Conservation (phyloP, 345 rosid species). For the Microthlaspi erraticum region DNA sequence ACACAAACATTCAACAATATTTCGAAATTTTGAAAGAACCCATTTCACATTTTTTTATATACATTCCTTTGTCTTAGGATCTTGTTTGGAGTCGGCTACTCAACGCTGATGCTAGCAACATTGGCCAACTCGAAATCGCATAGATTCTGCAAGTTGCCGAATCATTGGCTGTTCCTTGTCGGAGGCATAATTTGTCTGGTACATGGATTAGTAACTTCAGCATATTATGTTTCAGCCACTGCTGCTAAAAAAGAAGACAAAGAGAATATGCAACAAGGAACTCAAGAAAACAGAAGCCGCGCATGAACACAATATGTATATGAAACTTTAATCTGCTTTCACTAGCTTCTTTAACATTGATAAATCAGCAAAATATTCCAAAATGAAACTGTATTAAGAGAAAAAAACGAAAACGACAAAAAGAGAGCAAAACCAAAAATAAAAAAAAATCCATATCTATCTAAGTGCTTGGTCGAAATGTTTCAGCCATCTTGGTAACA, state of each 20-base stretch:
- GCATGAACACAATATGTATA: slow-evolving; percentile 22
- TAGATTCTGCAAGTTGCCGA: slow-evolving; percentile 57
- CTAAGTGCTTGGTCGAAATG: slow-evolving; percentile 22
- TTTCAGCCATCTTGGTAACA: slow-evolving; percentile 32
- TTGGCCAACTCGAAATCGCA: slow-evolving; percentile 64
- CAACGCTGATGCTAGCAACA: slow-evolving; percentile 67
- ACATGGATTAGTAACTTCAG: slow-evolving; percentile 69
- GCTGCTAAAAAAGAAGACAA: slow-evolving; percentile 59
- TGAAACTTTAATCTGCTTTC: not conserved
- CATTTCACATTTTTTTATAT: not conserved
- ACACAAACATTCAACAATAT: slow-evolving; percentile 45
- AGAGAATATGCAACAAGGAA: slow-evolving; percentile 26
- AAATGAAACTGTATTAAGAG: slow-evolving; percentile 5
- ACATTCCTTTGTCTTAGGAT: slow-evolving; percentile 55
- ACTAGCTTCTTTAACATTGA: slow-evolving; percentile 19
- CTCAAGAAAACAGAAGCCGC: not conserved
- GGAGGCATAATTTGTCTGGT: slow-evolving; percentile 77
- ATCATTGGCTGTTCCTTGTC: slow-evolving; percentile 56
- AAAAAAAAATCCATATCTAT: not conserved
- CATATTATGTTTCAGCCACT: slow-evolving; percentile 76
- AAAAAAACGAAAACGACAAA: not conserved
- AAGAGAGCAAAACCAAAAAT: not conserved
- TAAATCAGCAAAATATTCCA: slow-evolving; percentile 35
- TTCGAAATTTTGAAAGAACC: not conserved
- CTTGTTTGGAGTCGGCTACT: slow-evolving; percentile 57